Evolutionary conservation across 2,329 filamentous ascomycete species (phyloP), one percentile per base, ranked within the genome.

Genomic region (Aspergillus neoniger): DNA sequence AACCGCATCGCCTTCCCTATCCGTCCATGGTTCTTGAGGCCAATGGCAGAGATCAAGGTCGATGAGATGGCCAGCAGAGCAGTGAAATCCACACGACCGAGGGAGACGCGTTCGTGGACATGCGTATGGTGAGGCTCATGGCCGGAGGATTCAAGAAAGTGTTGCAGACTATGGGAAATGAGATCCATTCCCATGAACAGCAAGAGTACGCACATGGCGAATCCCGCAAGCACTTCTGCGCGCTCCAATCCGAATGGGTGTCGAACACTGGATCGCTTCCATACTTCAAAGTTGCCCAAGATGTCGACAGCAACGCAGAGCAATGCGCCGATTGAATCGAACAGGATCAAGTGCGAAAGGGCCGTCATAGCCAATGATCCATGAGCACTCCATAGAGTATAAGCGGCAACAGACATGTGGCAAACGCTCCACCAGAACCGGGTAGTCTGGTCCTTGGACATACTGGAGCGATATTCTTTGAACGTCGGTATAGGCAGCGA

Each of bases 161-260:
- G 94, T 73, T 96, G 95, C 15, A 96, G 82, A 62, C 92, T 94
- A 75, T 99, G 95, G 43, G 91, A 96, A 63, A 99, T 89, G 52
- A 99, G 86, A 70, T 99, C 95, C 70, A 98, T 89, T 19, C 94
- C 94, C 82, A 96, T 96, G 77, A 99, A 99, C n/a, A 96, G 86
- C 12, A 99, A 85, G 63, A 97, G 92, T 41, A 99, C 90, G 55
- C 92, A 96, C 87, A 98, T 92, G 62, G 93, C 95, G 66, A 99
- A 96, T 17, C 95, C 95, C 38, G 93, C 92, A 15, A 99, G 85
- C 5, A 99, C 94, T 76, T 99, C 95, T 60, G 91, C 91, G 57
- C 95, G 87, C 78, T 97, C 92, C 23, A 99, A 85, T 3, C 86
- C 93, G 72, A 99, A 99, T 0, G 95, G 95, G 77, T 99, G 92